A percentile compares a stretch with the other conserved stretches of the same genome.
Evolutionary conservation across 345 rosid genomes (phyloP).

Genomic region (Geranium brycei): DNA sequence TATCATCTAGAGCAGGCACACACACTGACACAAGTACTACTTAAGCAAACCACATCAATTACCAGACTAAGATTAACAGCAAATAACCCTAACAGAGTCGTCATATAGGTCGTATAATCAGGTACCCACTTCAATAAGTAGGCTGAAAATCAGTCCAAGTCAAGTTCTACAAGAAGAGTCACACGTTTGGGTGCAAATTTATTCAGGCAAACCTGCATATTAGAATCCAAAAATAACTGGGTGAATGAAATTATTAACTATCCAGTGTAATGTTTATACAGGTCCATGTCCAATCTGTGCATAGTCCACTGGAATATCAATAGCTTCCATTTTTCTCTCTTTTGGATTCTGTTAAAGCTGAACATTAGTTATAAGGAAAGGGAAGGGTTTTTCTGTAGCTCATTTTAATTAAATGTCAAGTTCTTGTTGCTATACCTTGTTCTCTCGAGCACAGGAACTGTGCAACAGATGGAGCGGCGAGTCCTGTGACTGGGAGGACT

Average conservation of each 20-base stretch:
- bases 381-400: background rate
- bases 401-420: background rate
- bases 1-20: background rate
- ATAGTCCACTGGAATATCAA: constrained; percentile 20
- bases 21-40: too few relatives aligned
- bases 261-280: constrained; percentile 1
- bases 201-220: constrained; percentile 9
- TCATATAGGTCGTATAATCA: background rate
- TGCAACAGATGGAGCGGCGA: constrained; percentile 59
- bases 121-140: background rate
- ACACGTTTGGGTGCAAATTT: constrained; percentile 3
- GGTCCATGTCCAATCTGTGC: constrained; percentile 24
- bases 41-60: too few relatives aligned
- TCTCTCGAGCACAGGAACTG: constrained; percentile 66
- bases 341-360: background rate
- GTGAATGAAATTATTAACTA: constrained; percentile 10
- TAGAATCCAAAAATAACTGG: constrained; percentile 3
- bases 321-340: constrained; percentile 2
- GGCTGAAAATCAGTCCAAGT: background rate
- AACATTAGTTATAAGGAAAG: background rate
- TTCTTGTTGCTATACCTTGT: constrained; percentile 61
- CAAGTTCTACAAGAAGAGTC: constrained; percentile 2
- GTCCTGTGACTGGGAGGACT: constrained; percentile 28
- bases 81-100: too few relatives aligned
- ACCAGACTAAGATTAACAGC: background rate